Base-by-base conservation (phyloP, 2,329 filamentous ascomycete genomes). In the Trichoderma gracile region DNA sequence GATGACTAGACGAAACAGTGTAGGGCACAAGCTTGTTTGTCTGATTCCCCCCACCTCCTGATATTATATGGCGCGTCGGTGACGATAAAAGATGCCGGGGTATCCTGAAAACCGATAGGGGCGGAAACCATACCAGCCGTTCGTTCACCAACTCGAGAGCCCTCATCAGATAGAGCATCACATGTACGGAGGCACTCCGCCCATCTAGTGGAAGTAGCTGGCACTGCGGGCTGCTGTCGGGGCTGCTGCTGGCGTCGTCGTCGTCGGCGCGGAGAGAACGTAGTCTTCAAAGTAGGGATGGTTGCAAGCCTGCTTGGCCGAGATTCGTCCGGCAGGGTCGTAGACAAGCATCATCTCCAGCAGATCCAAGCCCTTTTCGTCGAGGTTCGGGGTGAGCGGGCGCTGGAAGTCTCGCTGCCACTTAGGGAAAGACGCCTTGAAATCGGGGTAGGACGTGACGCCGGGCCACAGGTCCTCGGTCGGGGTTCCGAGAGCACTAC, bases 401-500 rank as follows among this genome's bases (percentile, higher is more conserved):
- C 82, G 81, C 25, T 84, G 82, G 65, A 85, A 82, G 73, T 93
- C 89, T 64, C 91, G 87, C 71, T 84, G 83, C 93, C 93, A 97
- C 79, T 96, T 96, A 69, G 93, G 93, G 79, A 97, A 97, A 3
- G 91, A 93, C 30, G 90, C 77, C 78, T 97, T 97, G 84, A 93
- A 97, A 77, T 97, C 93, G 47, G 93, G 93, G 80, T 96, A 96
- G 8, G 91, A 93, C n/a, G 92, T 95, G 65, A 97, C 92, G 66
- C 93, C 93, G 38, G 93, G 93, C 93, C 93, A 97, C 65, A 87
- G 83, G 8, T 86, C 82, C 74, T 97, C 93, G 61, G 87, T 86
- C 3, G 93, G 93, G 4, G 93, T 97, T 69, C 93, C 92, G 45
- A 97, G 86, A 42, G 92, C 78, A 65, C 89, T 90, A 23, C 67